These are phyloP conservation scores for Colletotrichum neosansevieriae DNA, from an alignment of 2,329 filamentous ascomycete genomes.

Conservation along the genomic window DNA sequence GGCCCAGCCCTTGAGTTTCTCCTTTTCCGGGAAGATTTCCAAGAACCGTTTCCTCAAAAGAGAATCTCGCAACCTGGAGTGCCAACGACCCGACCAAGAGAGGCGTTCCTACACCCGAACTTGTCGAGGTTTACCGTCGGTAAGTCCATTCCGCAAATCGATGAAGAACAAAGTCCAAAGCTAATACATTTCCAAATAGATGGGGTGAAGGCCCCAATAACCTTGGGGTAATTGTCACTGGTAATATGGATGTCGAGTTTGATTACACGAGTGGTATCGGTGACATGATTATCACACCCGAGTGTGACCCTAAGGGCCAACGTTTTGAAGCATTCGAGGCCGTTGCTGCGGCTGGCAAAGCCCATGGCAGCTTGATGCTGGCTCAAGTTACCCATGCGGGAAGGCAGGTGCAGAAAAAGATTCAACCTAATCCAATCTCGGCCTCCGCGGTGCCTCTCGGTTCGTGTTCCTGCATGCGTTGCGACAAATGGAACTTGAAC, in stretches of 20 bases:
- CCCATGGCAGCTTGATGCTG: conserved; percentile 69
- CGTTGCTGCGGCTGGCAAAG: conserved; percentile 66
- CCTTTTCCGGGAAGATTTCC: conserved; percentile 66
- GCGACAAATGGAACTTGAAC: conserved; percentile 46
- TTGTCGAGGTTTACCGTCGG: conserved; percentile 67
- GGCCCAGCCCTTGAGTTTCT: conserved; percentile 59
- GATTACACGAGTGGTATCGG: conserved; percentile 68
- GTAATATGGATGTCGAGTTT: conserved; percentile 74
- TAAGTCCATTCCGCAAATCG: conserved; percentile 14
- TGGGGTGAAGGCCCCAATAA: conserved; percentile 68
- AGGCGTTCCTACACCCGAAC: conserved; percentile 53
- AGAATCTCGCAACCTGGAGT: conserved; percentile 72
- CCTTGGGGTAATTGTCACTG: conserved; percentile 68
- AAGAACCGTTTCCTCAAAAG: conserved; percentile 76
- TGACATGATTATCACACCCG: conserved; percentile 69
- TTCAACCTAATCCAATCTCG: conserved; percentile 55
- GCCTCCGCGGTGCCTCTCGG: conserved; percentile 54
- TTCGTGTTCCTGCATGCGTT: neutral
- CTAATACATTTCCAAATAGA: conserved; percentile 3
- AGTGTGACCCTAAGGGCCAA: conserved; percentile 63
- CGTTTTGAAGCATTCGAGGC: conserved; percentile 72
- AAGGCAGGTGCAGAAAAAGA: conserved; percentile 57
- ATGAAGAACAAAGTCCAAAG: neutral
- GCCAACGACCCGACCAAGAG: conserved; percentile 63
- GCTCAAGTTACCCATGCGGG: conserved; percentile 74